These are phyloP conservation scores for Beta macrorhiza DNA, from an alignment of 179 eudicot species.

Conservation along the genomic window DNA sequence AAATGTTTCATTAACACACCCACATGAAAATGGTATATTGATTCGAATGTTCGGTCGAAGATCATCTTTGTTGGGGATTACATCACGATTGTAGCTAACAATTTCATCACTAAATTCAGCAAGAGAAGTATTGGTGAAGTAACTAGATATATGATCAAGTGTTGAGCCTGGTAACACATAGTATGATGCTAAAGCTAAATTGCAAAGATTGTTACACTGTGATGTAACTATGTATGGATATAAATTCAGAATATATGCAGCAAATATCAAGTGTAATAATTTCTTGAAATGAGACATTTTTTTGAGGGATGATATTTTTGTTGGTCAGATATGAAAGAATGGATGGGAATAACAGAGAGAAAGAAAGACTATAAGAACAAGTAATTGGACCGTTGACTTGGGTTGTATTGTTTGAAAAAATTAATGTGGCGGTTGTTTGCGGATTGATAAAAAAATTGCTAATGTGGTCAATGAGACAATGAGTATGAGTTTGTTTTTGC, in stretches of 20 bases:
- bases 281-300: slow-evolving; percentile 2
- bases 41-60: slow-evolving; percentile 26
- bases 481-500: no score
- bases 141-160: slow-evolving; percentile 32
- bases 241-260: slow-evolving; percentile 10
- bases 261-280: slow-evolving; percentile 17
- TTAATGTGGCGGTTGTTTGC: background rate
- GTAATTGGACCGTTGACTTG: slow-evolving; percentile 2
- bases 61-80: slow-evolving; percentile 29
- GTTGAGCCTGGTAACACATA: slow-evolving; percentile 33
- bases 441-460: no score
- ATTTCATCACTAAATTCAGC: slow-evolving; percentile 17
- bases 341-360: background rate
- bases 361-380: background rate
- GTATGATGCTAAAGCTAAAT: slow-evolving; percentile 56
- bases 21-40: slow-evolving; percentile 55
- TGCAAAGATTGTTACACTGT: slow-evolving; percentile 36
- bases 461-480: no score
- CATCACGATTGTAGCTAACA: slow-evolving; percentile 33
- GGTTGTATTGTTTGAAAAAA: background rate
- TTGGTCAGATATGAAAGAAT: background rate
- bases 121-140: slow-evolving; percentile 16
- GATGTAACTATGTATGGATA: slow-evolving; percentile 30
- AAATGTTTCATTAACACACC: slow-evolving; percentile 44
- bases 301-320: background rate